These are phyloP conservation scores for Sporopachydermia quercuum DNA, from an alignment of 805 yeast species.

Conservation along the genomic window DNA sequence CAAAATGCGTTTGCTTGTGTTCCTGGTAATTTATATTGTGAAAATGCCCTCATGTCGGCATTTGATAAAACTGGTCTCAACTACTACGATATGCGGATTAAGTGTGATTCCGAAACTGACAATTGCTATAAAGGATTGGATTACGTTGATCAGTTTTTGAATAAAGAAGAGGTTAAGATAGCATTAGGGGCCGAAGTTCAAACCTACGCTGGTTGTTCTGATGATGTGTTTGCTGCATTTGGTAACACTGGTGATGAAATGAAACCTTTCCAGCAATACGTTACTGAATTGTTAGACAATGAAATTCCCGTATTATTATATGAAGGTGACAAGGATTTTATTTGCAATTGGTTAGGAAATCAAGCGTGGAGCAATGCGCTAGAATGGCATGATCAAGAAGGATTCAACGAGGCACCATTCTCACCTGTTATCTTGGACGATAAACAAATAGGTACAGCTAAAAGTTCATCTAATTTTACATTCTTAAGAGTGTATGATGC, in stretches of 20 bases:
- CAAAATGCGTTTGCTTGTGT: slow-evolving; percentile 30
- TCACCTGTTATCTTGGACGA: slow-evolving; percentile 26
- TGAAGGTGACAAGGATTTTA: slow-evolving; percentile 76
- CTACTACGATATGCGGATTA: slow-evolving; percentile 46
- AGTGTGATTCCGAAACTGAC: slow-evolving; percentile 32
- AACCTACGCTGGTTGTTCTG: slow-evolving; percentile 35
- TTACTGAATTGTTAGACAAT: slow-evolving; percentile 45
- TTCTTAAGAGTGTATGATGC: slow-evolving; percentile 60
- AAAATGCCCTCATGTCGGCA: slow-evolving; percentile 14
- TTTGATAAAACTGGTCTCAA: slow-evolving; percentile 35
- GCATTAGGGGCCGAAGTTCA: slow-evolving; percentile 42
- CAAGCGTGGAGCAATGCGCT: slow-evolving; percentile 57
- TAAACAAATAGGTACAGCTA: slow-evolving; percentile 47
- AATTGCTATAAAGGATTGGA: slow-evolving; percentile 38
- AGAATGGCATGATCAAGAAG: slow-evolving; percentile 36
- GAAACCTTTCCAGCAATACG: slow-evolving; percentile 45
- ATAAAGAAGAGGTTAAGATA: slow-evolving; percentile 35
- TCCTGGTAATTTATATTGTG: slow-evolving; percentile 24
- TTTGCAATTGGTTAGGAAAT: slow-evolving; percentile 77
- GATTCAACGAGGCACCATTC: slow-evolving; percentile 26
- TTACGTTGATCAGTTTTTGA: slow-evolving; percentile 35
- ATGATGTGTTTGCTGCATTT: slow-evolving; percentile 34
- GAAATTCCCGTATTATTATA: slow-evolving; percentile 60
- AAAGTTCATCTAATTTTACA: slow-evolving; percentile 49
- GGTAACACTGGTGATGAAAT: slow-evolving; percentile 48